A percentile compares a stretch with the other conserved stretches of the same genome.
These are phyloP conservation scores for Rhamnella rubrinervis DNA, from an alignment of 331 rosid genomes.

Conservation along the genomic window DNA sequence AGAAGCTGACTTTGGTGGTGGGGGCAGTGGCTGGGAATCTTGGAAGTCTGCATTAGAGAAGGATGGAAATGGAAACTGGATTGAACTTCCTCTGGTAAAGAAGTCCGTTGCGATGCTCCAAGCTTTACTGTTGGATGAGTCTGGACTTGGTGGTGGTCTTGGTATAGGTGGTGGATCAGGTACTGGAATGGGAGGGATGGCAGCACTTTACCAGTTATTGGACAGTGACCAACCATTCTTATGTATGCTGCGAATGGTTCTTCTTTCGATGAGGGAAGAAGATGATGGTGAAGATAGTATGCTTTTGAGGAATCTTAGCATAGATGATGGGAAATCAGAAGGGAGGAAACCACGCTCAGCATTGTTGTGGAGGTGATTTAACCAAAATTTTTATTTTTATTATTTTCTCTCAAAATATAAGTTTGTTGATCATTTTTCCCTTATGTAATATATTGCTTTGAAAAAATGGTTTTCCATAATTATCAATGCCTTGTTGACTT, in stretches of 20 bases:
- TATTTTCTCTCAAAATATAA: background rate
- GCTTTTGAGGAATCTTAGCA: constrained; percentile 46
- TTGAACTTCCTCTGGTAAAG: constrained; percentile 87
- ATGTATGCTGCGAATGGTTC: constrained; percentile 99
- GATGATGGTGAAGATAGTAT: constrained; percentile 67
- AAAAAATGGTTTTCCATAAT: background rate
- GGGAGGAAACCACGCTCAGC: constrained; percentile 75
- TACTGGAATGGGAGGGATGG: constrained; percentile 99
- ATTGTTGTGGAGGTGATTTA: constrained; percentile 85
- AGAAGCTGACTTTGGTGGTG: constrained; percentile 68
- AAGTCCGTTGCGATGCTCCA: constrained; percentile 96
- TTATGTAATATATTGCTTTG: background rate
- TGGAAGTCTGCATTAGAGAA: constrained; percentile 84
- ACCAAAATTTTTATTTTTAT: constrained; percentile 16
- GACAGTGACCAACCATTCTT: constrained; percentile 99
- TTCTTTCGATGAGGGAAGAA: constrained; percentile 94
- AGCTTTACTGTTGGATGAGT: constrained; percentile 87
- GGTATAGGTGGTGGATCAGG: constrained; percentile 99
- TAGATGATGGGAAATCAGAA: constrained; percentile 53
- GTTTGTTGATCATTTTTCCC: background rate
- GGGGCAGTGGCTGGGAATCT: constrained; percentile 86
- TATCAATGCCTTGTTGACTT: background rate
- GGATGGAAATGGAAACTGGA: constrained; percentile 79
- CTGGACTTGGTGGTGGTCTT: constrained; percentile 98
- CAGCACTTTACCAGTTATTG: constrained; percentile 86